Base-by-base conservation (phyloP, 2,329 filamentous ascomycete species). In the Sphaerostilbella broomeana region DNA sequence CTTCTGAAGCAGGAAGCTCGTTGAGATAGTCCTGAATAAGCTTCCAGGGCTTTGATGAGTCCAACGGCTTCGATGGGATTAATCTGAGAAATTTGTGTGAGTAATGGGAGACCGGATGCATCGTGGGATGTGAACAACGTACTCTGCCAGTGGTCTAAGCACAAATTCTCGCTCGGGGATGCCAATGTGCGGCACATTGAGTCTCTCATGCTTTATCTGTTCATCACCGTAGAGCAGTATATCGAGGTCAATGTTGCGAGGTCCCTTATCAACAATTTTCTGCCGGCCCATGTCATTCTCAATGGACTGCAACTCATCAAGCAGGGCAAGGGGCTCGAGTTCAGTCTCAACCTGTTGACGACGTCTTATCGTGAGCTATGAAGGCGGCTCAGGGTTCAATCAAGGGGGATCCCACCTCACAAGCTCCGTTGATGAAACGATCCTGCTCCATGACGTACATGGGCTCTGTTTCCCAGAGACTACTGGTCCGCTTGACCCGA, bases 401-500 rank as follows among this genome's bases (percentile, higher is more conserved):
- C 16, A 13, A 4, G 3, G 12, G 18, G 15, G 19, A 15, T 31
- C 40, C 17, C 19, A 94, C 88, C 79, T 94, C 86, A 60, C 87
- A 95, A 42, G 81, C 89, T 15, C 88, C 92, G 58, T 98, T 98
- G 33, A 95, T 68, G 57, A 98, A 98, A 20, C 77, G 76, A 47
- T 81, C 80, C 60, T 98, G 92, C 47, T 95, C 84, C 47, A 84
- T 68, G 47, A 95, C 84, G 62, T 98, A 98, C 92, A 98, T 98
- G 16, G 92, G 87, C 52, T 86, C 80, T 4, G 90, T 98, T 66
- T 97, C 88, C 75, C 92, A 98, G 3, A 98, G 69, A 45, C 80
- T 83, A 60, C 90, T 97, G 0, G 90, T 95, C 52, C 81, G 73
- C 53, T 78, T 73, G 26, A 98, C 75, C 38, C 65, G 76, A 56